phyloP scores from a whole-genome alignment of 352 stramenopile genomes.

The Phytopythium oedochilum region DNA sequence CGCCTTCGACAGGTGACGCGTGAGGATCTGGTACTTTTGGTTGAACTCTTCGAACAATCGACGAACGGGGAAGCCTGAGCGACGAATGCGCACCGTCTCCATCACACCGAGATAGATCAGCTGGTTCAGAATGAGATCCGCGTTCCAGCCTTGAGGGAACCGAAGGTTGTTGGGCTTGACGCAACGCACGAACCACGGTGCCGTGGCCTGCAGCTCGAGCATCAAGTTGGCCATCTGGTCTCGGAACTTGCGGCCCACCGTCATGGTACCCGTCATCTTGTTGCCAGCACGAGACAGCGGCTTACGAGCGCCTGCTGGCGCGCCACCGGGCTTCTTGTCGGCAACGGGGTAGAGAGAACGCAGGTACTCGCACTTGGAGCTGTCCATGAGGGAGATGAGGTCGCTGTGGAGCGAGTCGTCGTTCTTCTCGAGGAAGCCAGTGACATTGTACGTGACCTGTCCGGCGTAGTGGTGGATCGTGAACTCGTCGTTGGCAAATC shows the following conservation, averaged over 20 bases:
- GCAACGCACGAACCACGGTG: conserved; percentile 89
- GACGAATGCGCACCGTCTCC: conserved; percentile 88
- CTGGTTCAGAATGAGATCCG: conserved; percentile 83
- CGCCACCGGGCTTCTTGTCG: conserved; percentile 16
- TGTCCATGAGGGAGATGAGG: conserved; percentile 85
- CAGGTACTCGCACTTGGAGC: conserved; percentile 74
- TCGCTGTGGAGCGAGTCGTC: conserved; percentile 95
- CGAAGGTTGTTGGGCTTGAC: conserved; percentile 92
- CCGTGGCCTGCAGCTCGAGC: conserved; percentile 74
- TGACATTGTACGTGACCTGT: conserved; percentile 95
- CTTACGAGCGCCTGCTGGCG: conserved; percentile 27
- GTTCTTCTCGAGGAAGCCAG: conserved; percentile 98
- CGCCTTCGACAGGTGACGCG: conserved; percentile 53
- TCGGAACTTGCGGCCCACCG: conserved; percentile 87
- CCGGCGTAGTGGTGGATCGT: conserved; percentile 97
- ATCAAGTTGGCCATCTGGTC: conserved; percentile 88
- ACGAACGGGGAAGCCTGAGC: conserved; percentile 83
- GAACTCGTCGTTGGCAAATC: conserved; percentile 91
- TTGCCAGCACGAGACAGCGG: conserved; percentile 74
- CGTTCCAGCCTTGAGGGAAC: conserved; percentile 85
- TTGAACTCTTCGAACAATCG: conserved; percentile 84
- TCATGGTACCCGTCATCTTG: conserved; percentile 90
- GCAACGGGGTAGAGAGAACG: conserved; percentile 70
- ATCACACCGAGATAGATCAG: conserved; percentile 89
- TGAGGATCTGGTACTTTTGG: conserved; percentile 87